Conservation (phyloP, 441 rosid species). For the Gossypium trilobum region DNA sequence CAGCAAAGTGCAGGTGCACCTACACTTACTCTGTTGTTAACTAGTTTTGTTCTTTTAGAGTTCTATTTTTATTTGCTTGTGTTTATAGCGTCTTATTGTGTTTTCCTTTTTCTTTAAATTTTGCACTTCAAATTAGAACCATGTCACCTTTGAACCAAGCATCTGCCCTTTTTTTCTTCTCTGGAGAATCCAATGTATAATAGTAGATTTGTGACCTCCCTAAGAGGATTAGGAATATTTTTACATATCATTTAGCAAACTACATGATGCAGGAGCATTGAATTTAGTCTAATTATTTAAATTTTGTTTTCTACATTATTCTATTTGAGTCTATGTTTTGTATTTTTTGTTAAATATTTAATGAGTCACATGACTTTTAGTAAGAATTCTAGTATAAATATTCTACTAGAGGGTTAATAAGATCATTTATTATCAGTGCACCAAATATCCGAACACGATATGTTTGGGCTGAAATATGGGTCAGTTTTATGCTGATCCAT, state of each 20-base stretch:
- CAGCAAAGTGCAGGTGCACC: constrained; percentile 73
- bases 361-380: too few species aligned
- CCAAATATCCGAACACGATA: too few species aligned
- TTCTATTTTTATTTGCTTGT: not conserved
- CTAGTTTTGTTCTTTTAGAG: not conserved
- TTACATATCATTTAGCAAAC: not conserved
- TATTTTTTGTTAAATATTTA: too few species aligned
- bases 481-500: too few species aligned
- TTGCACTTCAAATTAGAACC: not conserved
- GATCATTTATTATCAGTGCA: too few species aligned
- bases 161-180: not conserved
- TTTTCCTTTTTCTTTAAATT: not conserved
- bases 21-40: not conserved
- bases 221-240: not conserved
- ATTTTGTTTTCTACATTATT: too few species aligned
- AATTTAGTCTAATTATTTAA: too few species aligned
- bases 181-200: not conserved
- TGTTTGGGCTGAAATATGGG: too few species aligned
- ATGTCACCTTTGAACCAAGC: not conserved
- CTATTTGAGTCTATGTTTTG: too few species aligned
- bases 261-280: not conserved
- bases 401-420: too few species aligned
- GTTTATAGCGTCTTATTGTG: not conserved
- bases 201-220: not conserved
- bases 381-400: too few species aligned